Evolutionary conservation across 805 yeast genomes (phyloP).

Genomic region (Kodamaea leandrae): DNA sequence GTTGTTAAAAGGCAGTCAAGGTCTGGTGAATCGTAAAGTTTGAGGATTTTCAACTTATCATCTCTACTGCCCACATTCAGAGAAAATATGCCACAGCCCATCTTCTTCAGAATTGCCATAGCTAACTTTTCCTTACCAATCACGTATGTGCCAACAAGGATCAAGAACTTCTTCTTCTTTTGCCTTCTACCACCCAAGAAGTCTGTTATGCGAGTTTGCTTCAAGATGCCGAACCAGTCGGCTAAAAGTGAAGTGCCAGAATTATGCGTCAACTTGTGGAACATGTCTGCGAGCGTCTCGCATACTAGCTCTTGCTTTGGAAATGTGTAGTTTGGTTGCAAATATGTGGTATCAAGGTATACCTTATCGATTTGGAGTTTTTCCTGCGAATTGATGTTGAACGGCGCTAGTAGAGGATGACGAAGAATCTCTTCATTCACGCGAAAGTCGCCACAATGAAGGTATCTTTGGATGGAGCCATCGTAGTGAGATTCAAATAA

Average conservation of each 20-base stretch:
- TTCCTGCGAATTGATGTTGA: conserved; percentile 9
- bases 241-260: conserved; percentile 19
- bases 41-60: conserved; percentile 41
- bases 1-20: conserved; percentile 27
- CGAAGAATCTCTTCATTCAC: conserved; percentile 53
- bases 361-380: conserved; percentile 49
- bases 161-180: conserved; percentile 44
- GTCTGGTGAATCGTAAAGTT: conserved; percentile 45
- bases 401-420: conserved; percentile 30
- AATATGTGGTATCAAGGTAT: conserved; percentile 88
- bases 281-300: conserved; percentile 53
- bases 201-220: conserved; percentile 42
- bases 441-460: conserved; percentile 95
- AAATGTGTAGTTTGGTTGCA: conserved; percentile 69
- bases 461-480: conserved; percentile 28
- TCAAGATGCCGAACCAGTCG: conserved; percentile 32
- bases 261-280: conserved; percentile 31
- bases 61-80: conserved; percentile 45
- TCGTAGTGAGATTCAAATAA: conserved; percentile 52
- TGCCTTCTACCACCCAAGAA: conserved; percentile 15
- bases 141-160: conserved; percentile 81
- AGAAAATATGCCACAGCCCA: conserved; percentile 56
- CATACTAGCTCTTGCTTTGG: conserved; percentile 77
- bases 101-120: conserved; percentile 51
- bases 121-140: conserved; percentile 93